These are phyloP conservation scores for Xylaria nigripes DNA, from an alignment of 495 filamentous ascomycete genomes.

Conservation along the genomic window DNA sequence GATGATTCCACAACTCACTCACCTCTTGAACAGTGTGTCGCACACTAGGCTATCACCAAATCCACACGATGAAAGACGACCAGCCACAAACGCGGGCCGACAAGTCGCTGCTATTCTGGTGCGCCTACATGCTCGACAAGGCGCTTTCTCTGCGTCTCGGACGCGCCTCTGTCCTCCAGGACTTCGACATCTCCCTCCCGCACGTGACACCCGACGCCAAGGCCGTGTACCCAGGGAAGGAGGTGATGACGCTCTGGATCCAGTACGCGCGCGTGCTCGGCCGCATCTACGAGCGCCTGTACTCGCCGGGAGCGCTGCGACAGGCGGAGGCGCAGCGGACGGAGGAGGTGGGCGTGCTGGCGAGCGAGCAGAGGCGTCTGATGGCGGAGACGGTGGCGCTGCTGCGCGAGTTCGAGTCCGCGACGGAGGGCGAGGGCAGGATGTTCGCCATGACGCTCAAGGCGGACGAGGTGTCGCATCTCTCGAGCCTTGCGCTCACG, in stretches of 20 bases:
- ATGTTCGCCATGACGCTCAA: conserved; percentile 43
- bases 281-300: conserved; percentile 50
- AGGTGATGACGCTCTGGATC: conserved; percentile 42
- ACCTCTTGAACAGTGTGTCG: conserved; percentile 40
- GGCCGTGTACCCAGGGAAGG: conserved; percentile 27
- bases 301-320: conserved; percentile 50
- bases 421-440: conserved; percentile 19
- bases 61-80: conserved; percentile 43
- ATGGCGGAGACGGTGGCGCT: conserved; percentile 21
- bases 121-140: conserved; percentile 52
- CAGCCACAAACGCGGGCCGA: conserved; percentile 27
- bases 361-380: conserved; percentile 18
- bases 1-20: background rate
- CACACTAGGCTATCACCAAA: conserved; percentile 56
- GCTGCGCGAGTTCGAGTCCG: conserved; percentile 12
- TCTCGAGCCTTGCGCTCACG: conserved; percentile 48
- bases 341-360: conserved; percentile 26
- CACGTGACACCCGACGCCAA: conserved; percentile 28
- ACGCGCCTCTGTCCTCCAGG: conserved; percentile 51
- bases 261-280: conserved; percentile 49
- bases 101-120: conserved; percentile 52
- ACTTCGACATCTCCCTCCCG: conserved; percentile 55
- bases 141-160: conserved; percentile 56
- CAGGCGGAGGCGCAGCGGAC: conserved; percentile 39
- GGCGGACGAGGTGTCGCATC: conserved; percentile 48